Evolutionary conservation across 768 basidiomycete species (phyloP).

Genomic region (Thelephora ganbajun): DNA sequence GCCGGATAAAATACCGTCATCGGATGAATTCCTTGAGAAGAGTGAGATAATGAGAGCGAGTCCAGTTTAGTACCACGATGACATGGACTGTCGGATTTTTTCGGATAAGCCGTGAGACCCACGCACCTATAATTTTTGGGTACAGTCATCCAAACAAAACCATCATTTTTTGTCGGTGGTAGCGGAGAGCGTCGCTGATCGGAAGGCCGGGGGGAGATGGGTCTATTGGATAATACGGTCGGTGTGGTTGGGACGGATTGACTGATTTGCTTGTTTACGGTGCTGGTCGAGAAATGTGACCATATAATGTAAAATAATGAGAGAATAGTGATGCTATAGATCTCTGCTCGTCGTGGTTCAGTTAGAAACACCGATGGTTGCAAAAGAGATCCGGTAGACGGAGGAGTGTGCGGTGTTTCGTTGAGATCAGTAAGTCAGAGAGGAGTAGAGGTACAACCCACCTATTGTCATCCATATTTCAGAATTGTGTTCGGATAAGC

Average conservation of each 20-base stretch:
- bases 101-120: slow-evolving; percentile 6
- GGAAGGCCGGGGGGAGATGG: slow-evolving; percentile 27
- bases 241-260: slow-evolving; percentile 5
- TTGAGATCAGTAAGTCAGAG: not conserved
- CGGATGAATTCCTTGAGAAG: slow-evolving; percentile 48
- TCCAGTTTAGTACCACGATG: slow-evolving; percentile 5
- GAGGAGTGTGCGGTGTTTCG: not conserved
- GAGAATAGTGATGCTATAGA: slow-evolving; percentile 34
- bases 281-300: slow-evolving; percentile 37
- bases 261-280: slow-evolving; percentile 7
- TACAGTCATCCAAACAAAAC: slow-evolving; percentile 83
- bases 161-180: slow-evolving; percentile 30
- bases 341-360: slow-evolving; percentile 26
- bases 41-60: slow-evolving; percentile 1
- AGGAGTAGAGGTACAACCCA: too few species aligned
- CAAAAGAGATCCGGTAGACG: not conserved
- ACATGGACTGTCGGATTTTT: too few species aligned
- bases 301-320: slow-evolving; percentile 50
- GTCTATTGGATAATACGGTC: slow-evolving; percentile 8
- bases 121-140: slow-evolving; percentile 71
- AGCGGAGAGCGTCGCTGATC: slow-evolving; percentile 30
- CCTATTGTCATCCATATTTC: slow-evolving; percentile 39
- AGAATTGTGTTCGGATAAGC: slow-evolving; percentile 21
- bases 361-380: slow-evolving; percentile 4
- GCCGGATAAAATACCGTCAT: slow-evolving; percentile 79